A percentile compares a stretch with the other conserved stretches of the same genome.
Conservation (phyloP, 2,329 filamentous ascomycete species). For the Hymenoscyphus fraxineus region DNA sequence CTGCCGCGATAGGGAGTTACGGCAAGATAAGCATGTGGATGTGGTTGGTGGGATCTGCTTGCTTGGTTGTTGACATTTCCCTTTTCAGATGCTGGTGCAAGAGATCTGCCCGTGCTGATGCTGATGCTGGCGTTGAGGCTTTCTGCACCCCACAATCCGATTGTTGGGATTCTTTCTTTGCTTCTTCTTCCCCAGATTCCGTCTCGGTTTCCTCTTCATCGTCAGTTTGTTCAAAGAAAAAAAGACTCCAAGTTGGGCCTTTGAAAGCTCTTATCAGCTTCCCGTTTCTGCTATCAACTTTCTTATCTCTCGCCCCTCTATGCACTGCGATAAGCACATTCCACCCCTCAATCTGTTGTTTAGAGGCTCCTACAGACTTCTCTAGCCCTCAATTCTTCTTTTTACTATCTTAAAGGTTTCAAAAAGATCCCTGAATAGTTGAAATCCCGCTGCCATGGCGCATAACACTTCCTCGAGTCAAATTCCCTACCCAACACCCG, state of each 20-base stretch:
- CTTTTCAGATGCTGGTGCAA: constrained; percentile 23
- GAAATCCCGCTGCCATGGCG: constrained; percentile 21
- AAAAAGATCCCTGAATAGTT: background rate
- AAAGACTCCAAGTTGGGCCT: background rate
- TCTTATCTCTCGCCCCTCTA: constrained; percentile 19
- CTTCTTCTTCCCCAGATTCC: constrained; percentile 13
- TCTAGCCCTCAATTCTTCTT: constrained; percentile 5
- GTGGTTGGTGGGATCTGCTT: background rate
- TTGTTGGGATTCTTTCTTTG: constrained; percentile 11
- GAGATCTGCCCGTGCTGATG: constrained; percentile 13
- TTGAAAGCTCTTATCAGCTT: constrained; percentile 7
- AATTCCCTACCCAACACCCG: constrained; percentile 30
- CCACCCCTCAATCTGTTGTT: constrained; percentile 3
- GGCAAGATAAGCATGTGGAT: background rate
- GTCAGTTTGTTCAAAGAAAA: constrained; percentile 6
- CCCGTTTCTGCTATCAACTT: constrained; percentile 5
- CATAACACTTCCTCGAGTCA: constrained; percentile 11
- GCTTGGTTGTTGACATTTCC: constrained; percentile 1
- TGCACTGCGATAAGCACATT: constrained; percentile 29
- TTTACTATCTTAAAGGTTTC: background rate
- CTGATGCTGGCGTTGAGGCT: background rate
- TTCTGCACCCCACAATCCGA: constrained; percentile 29
- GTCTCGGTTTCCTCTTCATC: constrained; percentile 12
- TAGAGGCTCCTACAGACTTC: background rate
- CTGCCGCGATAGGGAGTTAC: background rate